Percentiles rank a stretch among this genome's conserved stretches.
These are phyloP conservation scores for Fusarium lyarnte DNA, from an alignment of 2,329 filamentous ascomycete species.

Conservation along the genomic window DNA sequence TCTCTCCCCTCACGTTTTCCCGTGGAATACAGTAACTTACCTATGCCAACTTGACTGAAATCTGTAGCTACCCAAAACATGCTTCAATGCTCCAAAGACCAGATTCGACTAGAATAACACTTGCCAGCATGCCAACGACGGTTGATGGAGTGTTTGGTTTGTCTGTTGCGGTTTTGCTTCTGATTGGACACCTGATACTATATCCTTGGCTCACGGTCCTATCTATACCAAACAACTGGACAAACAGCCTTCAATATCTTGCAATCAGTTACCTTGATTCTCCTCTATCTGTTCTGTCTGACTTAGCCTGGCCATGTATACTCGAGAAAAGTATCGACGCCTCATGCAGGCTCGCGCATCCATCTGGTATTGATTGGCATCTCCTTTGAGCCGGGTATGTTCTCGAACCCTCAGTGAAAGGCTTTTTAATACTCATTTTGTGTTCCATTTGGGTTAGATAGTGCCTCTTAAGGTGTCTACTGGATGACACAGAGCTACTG, in stretches of 20 bases:
- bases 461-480: background rate
- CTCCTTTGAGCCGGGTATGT: background rate
- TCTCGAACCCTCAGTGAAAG: background rate
- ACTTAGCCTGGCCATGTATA: background rate
- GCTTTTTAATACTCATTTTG: background rate
- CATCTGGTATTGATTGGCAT: conserved; percentile 17
- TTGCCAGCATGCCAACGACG: background rate
- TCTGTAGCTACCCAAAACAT: conserved; percentile 30
- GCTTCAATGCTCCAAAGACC: conserved; percentile 3
- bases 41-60: background rate
- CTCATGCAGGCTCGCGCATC: conserved; percentile 28
- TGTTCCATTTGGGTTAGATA: background rate
- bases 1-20: background rate
- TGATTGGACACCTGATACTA: background rate
- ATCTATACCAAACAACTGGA: background rate
- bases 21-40: background rate
- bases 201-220: background rate
- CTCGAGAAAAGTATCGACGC: background rate
- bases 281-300: background rate
- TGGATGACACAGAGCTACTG: background rate
- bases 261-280: background rate
- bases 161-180: background rate
- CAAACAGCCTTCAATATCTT: background rate
- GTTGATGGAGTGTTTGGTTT: background rate
- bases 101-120: background rate